Percentiles rank a stretch among this genome's conserved stretches.
Evolutionary conservation across 1,139 yeast species (phyloP).

Genomic region (Nakaseomyces kungkrabaensis): DNA sequence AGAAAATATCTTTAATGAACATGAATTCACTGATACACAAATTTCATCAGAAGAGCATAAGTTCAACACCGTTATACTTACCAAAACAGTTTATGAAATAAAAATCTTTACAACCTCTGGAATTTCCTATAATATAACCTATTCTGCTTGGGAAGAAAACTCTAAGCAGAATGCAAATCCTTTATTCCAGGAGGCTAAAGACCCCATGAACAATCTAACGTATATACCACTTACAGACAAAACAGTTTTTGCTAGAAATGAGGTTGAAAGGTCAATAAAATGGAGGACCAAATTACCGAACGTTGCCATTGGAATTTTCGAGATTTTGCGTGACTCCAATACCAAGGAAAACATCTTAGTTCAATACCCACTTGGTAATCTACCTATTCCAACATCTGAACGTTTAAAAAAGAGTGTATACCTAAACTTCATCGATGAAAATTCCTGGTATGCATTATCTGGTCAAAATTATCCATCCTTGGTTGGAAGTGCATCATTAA

Average conservation of each 20-base stretch:
- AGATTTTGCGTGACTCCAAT: conserved; percentile 23
- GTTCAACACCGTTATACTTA: conserved; percentile 26
- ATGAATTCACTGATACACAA: background rate
- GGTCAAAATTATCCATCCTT: conserved; percentile 67
- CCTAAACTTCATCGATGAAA: conserved; percentile 39
- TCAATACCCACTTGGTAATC: conserved; percentile 53
- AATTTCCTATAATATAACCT: conserved; percentile 76
- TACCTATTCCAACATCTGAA: conserved; percentile 4
- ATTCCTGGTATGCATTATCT: conserved; percentile 86
- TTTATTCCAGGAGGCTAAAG: conserved; percentile 49
- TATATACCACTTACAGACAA: conserved; percentile 79
- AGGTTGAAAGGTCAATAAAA: conserved; percentile 53
- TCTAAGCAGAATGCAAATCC: conserved; percentile 28
- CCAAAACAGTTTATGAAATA: conserved; percentile 43
- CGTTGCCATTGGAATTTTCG: conserved; percentile 28
- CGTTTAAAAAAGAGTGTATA: conserved; percentile 8
- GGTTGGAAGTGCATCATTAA: conserved; percentile 68
- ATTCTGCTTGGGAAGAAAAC: conserved; percentile 89
- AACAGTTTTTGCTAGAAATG: conserved; percentile 57
- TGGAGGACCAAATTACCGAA: conserved; percentile 52
- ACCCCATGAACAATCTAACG: conserved; percentile 44
- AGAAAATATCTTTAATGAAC: conserved; percentile 5
- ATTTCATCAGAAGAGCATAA: conserved; percentile 12
- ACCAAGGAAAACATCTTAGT: conserved; percentile 34
- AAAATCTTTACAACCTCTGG: conserved; percentile 58